phyloP scores from a whole-genome alignment of 2,329 filamentous ascomycete species.

The Lachnellula willkommii region DNA sequence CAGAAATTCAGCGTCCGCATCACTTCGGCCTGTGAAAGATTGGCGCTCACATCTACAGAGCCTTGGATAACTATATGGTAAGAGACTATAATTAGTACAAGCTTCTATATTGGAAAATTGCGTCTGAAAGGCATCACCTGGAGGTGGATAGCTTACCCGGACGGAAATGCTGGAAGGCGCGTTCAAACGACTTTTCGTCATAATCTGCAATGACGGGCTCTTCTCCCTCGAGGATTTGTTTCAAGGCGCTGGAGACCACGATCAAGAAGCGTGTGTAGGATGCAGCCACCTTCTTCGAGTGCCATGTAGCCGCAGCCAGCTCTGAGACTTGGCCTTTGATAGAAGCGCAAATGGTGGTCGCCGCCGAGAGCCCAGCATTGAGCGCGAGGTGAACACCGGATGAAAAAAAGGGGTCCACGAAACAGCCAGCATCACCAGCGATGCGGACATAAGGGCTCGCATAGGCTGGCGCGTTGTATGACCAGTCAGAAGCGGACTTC shows the following conservation, averaged over 20 bases:
- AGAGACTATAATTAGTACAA: neutral
- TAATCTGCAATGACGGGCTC: conserved; percentile 38
- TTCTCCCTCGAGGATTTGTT: conserved; percentile 38
- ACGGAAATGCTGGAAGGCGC: conserved; percentile 33
- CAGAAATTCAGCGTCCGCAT: conserved; percentile 1
- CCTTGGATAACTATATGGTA: conserved; percentile 5
- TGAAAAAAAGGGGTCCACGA: conserved; percentile 38
- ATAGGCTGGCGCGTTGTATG: conserved; percentile 42
- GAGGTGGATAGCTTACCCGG: neutral
- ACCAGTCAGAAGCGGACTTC: conserved; percentile 43
- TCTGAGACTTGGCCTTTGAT: conserved; percentile 37
- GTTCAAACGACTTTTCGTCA: conserved; percentile 39
- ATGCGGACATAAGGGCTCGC: conserved; percentile 34
- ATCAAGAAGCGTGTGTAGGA: conserved; percentile 45
- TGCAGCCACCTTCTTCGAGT: conserved; percentile 40
- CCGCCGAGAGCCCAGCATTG: conserved; percentile 39
- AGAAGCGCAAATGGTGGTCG: conserved; percentile 38
- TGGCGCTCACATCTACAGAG: neutral
- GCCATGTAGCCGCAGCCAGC: conserved; percentile 36
- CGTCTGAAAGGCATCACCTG: neutral
- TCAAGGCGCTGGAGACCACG: conserved; percentile 34
- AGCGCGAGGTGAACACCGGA: conserved; percentile 38
- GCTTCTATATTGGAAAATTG: neutral
- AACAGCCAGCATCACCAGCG: conserved; percentile 36
- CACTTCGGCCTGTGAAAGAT: neutral